These are phyloP conservation scores for Cryptosporidium sp. DNA, from an alignment of 169 alveolate genomes.

Conservation along the genomic window DNA sequence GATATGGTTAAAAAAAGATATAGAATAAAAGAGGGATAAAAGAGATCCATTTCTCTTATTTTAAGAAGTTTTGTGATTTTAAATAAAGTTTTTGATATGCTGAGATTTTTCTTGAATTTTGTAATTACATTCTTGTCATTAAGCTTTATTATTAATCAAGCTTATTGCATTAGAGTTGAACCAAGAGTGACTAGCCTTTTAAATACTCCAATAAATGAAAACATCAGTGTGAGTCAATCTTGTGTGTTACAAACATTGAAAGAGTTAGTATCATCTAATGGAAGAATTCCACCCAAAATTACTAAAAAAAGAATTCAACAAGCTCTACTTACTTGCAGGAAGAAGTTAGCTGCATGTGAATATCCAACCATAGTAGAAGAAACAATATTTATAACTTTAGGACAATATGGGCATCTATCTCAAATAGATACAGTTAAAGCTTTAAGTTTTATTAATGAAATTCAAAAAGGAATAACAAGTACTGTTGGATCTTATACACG, in stretches of 20 bases:
- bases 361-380: conserved; percentile 51
- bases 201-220: neutral
- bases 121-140: neutral
- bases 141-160: conserved; percentile 1
- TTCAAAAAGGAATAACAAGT: conserved; percentile 59
- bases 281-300: conserved; percentile 55
- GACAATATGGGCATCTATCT: conserved; percentile 51
- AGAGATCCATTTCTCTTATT: neutral
- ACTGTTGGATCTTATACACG: conserved; percentile 62
- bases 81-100: conserved; percentile 12
- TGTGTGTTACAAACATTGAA: conserved; percentile 21
- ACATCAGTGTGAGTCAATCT: neutral
- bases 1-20: conserved; percentile 5
- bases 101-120: conserved; percentile 9
- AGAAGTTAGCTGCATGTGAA: neutral
- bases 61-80: neutral
- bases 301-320: conserved; percentile 24
- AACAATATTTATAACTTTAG: conserved; percentile 46
- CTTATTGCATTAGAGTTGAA: conserved; percentile 1
- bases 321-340: neutral
- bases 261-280: conserved; percentile 1
- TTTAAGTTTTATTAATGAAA: conserved; percentile 66
- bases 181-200: neutral
- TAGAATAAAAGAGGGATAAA: neutral
- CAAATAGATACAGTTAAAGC: conserved; percentile 16